Evolutionary conservation across 2,329 filamentous ascomycete genomes (phyloP).

Genomic region (Acephala macrosclerotiorum): DNA sequence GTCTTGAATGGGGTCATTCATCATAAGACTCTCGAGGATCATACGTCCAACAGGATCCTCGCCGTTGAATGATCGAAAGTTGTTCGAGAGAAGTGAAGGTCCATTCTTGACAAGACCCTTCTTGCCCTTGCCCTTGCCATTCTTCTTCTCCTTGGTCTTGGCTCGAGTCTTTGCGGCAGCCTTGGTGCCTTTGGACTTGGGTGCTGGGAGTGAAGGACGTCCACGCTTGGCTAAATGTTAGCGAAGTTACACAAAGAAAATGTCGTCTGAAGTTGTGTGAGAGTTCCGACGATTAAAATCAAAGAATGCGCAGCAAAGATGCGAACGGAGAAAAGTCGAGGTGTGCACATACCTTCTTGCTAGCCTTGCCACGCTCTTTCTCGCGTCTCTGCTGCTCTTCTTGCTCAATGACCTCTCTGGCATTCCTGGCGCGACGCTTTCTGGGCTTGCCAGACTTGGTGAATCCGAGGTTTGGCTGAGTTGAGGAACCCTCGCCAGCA

Average conservation of each 20-base stretch:
- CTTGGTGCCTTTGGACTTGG: neutral
- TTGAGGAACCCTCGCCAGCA: neutral
- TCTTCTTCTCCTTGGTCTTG: conserved; percentile 24
- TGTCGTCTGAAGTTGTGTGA: too few relatives aligned
- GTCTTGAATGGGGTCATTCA: conserved; percentile 35
- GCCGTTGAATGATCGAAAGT: neutral
- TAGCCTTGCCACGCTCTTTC: conserved; percentile 33
- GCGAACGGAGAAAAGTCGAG: neutral
- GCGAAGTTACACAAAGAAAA: too few relatives aligned
- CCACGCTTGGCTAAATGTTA: neutral
- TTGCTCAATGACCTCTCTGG: conserved; percentile 24
- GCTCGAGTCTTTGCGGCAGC: conserved; percentile 5
- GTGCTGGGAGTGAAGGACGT: neutral
- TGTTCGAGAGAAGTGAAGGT: conserved; percentile 14
- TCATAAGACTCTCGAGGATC: conserved; percentile 34
- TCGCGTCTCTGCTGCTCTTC: conserved; percentile 25
- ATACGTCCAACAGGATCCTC: conserved; percentile 32
- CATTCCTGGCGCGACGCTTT: conserved; percentile 33
- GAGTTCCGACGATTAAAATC: neutral
- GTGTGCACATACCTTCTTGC: conserved; percentile 29
- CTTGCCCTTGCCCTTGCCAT: conserved; percentile 18
- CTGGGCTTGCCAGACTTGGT: conserved; percentile 31
- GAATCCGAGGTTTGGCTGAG: conserved; percentile 8
- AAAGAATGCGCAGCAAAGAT: neutral
- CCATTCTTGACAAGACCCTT: conserved; percentile 15